Conservation (phyloP, 1,139 yeast species). For the Tardiomyces blankii region DNA sequence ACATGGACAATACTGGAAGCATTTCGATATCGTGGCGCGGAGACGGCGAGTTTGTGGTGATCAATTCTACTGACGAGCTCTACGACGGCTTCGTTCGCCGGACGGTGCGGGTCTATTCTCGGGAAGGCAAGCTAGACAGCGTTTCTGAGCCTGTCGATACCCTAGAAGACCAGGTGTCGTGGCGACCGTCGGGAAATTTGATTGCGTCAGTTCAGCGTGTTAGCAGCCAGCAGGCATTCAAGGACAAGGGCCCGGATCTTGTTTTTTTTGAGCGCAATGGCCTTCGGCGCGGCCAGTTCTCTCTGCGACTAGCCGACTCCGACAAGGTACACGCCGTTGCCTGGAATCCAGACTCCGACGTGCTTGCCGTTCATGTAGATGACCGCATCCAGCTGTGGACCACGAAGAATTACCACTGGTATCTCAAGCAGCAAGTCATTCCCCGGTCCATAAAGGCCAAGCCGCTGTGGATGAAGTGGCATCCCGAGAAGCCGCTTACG, state of each 20-base stretch:
- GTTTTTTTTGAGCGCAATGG: conserved; percentile 93
- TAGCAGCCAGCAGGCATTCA: not conserved
- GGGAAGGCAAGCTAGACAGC: conserved; percentile 66
- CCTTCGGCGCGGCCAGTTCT: conserved; percentile 78
- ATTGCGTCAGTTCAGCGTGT: conserved; percentile 73
- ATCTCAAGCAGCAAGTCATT: conserved; percentile 66
- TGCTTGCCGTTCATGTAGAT: conserved; percentile 53
- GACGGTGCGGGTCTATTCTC: conserved; percentile 69
- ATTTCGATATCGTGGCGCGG: conserved; percentile 81
- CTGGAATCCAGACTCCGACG: conserved; percentile 82
- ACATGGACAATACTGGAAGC: conserved; percentile 38
- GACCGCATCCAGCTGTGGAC: conserved; percentile 79
- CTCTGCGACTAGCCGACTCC: conserved; percentile 45
- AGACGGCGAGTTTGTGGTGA: conserved; percentile 75
- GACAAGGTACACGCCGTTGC: conserved; percentile 41
- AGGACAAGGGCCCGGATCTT: conserved; percentile 22
- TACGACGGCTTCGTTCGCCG: conserved; percentile 44
- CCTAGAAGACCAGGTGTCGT: conserved; percentile 58
- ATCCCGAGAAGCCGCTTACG: conserved; percentile 78
- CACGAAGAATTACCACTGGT: conserved; percentile 91
- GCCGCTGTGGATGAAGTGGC: conserved; percentile 58
- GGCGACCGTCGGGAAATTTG: conserved; percentile 88
- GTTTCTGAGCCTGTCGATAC: conserved; percentile 89
- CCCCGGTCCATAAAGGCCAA: conserved; percentile 21
- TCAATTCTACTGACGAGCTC: conserved; percentile 49